These are phyloP conservation scores for Suaeda aralocaspica DNA, from an alignment of 148 eudicot genomes.

Conservation along the genomic window DNA sequence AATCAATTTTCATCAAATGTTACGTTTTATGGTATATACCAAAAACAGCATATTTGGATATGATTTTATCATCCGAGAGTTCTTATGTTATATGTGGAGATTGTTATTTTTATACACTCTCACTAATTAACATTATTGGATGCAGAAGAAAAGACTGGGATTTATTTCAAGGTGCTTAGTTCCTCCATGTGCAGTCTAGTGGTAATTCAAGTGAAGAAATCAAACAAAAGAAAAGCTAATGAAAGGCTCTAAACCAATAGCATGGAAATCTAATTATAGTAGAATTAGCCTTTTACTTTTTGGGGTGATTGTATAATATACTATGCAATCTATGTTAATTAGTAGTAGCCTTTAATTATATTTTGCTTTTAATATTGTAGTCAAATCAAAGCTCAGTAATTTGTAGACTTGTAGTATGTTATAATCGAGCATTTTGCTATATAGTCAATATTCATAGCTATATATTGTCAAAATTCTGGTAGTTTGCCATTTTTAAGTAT, in stretches of 20 bases:
- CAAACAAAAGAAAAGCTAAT: background rate
- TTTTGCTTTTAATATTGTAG: background rate
- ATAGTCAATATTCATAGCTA: background rate
- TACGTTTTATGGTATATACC: too few relatives aligned
- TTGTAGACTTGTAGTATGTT: slow-evolving; percentile 4
- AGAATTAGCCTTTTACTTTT: too few relatives aligned
- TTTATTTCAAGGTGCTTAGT: slow-evolving; percentile 63
- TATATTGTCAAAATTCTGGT: background rate
- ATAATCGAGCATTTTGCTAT: background rate
- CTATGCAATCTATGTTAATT: slow-evolving; percentile 4
- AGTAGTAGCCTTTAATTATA: background rate
- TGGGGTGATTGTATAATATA: background rate
- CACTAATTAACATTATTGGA: background rate
- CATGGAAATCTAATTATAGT: background rate
- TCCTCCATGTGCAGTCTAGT: slow-evolving; percentile 47
- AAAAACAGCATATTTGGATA: too few relatives aligned
- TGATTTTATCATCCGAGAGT: too few relatives aligned
- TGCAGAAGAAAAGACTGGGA: slow-evolving; percentile 63
- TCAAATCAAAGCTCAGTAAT: background rate
- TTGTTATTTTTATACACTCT: too few relatives aligned
- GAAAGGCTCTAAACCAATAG: background rate
- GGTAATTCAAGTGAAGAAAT: background rate
- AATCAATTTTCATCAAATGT: too few relatives aligned
- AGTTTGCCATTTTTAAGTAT: too few relatives aligned
- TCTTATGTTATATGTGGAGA: too few relatives aligned